Base-by-base conservation (phyloP, 805 yeast genomes). In the Candida suzukii region DNA sequence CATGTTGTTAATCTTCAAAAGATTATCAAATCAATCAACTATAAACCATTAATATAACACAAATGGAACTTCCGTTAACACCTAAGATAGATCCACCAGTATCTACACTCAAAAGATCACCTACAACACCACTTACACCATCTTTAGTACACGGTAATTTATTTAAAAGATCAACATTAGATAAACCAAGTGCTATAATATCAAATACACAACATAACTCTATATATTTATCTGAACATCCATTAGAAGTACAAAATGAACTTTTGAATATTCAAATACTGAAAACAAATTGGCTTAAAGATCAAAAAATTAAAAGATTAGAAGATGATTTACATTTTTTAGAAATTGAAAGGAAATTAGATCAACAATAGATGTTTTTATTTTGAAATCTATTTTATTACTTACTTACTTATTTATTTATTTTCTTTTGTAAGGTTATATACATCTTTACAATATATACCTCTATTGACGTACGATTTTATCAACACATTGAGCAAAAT, bases 401-500 rank as follows among this genome's bases (percentile, higher is more conserved):
- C n/a, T 13, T 12, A 31, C n/a, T 20, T 19, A 19, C 19, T 31
- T 31, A 31, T 31, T 18, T 19, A 16, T 17, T 16, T 8, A 12
- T 11, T 31, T 11, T 8, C 6, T 19, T 31, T 19, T 31, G 5
- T 3, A 4, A 27, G 16, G 11, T 8, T 8, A 11, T 24, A 8
- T 24, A 11, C 26, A 24, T 24, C 26, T 24, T 11, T 8, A 8
- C 26, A 8, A 27, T 27, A 14, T 27, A 14, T 8, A 6, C n/a
- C 7, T n/a, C 11, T 29, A 37, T 20, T 38, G 34, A 13, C 17
- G 17, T 19, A 41, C 42, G 20, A 73, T 76, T 53, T 67, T 63
- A 56, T 74, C 70, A 56, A 76, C 72, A 31, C 78, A 71, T 41
- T 71, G 60, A 32, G 82, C 80, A 60, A 76, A 67, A 60, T 80